Base-by-base conservation (phyloP, 495 filamentous ascomycete genomes). In the Pseudotulostoma volvatum region DNA sequence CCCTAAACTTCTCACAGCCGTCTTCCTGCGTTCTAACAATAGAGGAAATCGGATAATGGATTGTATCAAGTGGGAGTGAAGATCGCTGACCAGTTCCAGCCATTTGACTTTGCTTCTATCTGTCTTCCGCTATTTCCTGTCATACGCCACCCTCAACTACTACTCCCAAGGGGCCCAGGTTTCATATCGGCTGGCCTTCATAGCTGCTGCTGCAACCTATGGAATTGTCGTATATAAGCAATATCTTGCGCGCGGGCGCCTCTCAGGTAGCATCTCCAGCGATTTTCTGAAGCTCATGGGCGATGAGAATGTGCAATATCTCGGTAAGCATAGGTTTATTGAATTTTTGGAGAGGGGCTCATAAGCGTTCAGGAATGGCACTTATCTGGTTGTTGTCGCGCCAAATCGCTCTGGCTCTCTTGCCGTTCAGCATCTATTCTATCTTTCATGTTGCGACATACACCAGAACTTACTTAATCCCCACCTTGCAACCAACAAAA, bases 161-260 rank as follows among this genome's bases (percentile, higher is more conserved):
- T 77, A 77, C 52, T 76, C 76, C 13, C 57, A 69, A 41, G 70
- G 73, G 65, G 86, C 88, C 19, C 65, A 69, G 38, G 73, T 92
- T 54, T 76, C 77, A 42, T 97, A 97, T 58, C 86, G 92, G 46
- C 67, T 80, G 23, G 81, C 86, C 31, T 97, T 96, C 56, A 39
- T 94, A 39, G 74, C 84, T 5, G 90, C 90, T 0, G 83, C 86
- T 9, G 73, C 73, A 18, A 96, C 90, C 2, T 97, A 97, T 60
- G 90, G 92, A 45, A 95, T 97, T 43, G 90, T 97, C 14, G 92
- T 96, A n/a, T 96, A 93, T 71, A 97, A 97, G 72, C 84, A 84
- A 37, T 87, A 81, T 63, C 76, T 87, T 40, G 81, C 90, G 42
- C 76, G 83, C 40, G 69, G 79, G 43, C 73, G 75, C 57, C 54